Evolutionary conservation across 176 grass and related monocot species (phyloP).

Genomic region (Eremochloa ophiuroides): DNA sequence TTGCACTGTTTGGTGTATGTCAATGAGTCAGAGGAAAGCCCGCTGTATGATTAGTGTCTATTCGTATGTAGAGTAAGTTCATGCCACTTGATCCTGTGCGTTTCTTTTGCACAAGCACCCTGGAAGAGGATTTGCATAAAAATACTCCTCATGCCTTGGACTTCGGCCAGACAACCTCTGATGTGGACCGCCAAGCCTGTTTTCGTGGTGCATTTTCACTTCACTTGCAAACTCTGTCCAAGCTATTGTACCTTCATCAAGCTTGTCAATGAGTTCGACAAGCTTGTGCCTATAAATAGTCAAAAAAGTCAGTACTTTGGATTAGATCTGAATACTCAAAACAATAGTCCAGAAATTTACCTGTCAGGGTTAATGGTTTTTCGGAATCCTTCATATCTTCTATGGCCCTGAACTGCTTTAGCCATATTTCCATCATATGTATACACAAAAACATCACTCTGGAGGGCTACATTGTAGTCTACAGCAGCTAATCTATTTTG

Average conservation of each 20-base stretch:
- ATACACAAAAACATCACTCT: conserved; percentile 88
- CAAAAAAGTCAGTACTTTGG: conserved; percentile 20
- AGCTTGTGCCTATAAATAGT: conserved; percentile 55
- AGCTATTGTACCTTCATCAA: conserved; percentile 56
- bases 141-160: conserved; percentile 78
- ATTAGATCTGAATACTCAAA: conserved; percentile 24
- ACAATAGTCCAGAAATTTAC: conserved; percentile 12
- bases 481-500: conserved; percentile 84
- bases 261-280: conserved; percentile 73
- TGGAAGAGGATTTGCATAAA: conserved; percentile 96
- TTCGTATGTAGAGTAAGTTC: conserved; percentile 19
- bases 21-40: neutral
- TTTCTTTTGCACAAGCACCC: conserved; percentile 82
- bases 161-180: conserved; percentile 56
- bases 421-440: conserved; percentile 99
- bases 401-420: conserved; percentile 86
- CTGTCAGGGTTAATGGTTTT: conserved; percentile 71
- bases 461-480: conserved; percentile 83
- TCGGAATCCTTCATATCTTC: conserved; percentile 82
- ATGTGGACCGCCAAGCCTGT: conserved; percentile 75
- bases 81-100: conserved; percentile 29
- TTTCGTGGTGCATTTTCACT: conserved; percentile 64
- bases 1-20: conserved; percentile 14
- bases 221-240: conserved; percentile 60
- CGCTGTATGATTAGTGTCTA: conserved; percentile 13